Evolutionary conservation across 2,329 filamentous ascomycete species (phyloP).

Genomic region (Penicillium sp.): DNA sequence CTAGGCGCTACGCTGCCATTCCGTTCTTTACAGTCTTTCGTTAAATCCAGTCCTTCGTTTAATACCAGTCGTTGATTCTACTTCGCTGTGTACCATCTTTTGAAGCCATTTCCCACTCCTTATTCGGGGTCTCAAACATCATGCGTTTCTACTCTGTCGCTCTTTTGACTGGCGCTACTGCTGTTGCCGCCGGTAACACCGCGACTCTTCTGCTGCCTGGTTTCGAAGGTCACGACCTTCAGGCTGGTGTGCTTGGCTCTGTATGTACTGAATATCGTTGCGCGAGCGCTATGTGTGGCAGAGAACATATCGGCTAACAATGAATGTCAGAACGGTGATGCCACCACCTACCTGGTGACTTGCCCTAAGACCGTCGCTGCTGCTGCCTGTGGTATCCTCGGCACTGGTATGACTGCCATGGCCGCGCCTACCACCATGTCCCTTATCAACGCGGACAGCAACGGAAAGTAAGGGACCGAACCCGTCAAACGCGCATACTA

Average conservation of each 20-base stretch:
- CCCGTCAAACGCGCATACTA: background rate
- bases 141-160: conserved; percentile 26
- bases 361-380: conserved; percentile 17
- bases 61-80: conserved; percentile 9
- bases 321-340: conserved; percentile 15
- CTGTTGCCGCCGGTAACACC: conserved; percentile 20
- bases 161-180: conserved; percentile 25
- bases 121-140: conserved; percentile 5
- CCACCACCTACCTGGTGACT: conserved; percentile 23
- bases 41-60: conserved; percentile 17
- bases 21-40: conserved; percentile 22
- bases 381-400: conserved; percentile 18
- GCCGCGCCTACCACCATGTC: conserved; percentile 20
- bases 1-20: conserved; percentile 10
- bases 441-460: conserved; percentile 14
- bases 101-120: conserved; percentile 3
- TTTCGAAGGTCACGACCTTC: conserved; percentile 19
- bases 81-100: conserved; percentile 11
- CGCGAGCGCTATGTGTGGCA: background rate
- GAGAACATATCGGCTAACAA: conserved; percentile 3
- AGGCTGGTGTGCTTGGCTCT: conserved; percentile 16
- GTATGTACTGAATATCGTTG: conserved; percentile 9
- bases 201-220: conserved; percentile 23
- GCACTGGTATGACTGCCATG: conserved; percentile 21
- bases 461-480: conserved; percentile 16